A percentile compares a stretch with the other conserved stretches of the same genome.
These are phyloP conservation scores for Carallia pectinifolia DNA, from an alignment of 345 rosid species.

Conservation along the genomic window DNA sequence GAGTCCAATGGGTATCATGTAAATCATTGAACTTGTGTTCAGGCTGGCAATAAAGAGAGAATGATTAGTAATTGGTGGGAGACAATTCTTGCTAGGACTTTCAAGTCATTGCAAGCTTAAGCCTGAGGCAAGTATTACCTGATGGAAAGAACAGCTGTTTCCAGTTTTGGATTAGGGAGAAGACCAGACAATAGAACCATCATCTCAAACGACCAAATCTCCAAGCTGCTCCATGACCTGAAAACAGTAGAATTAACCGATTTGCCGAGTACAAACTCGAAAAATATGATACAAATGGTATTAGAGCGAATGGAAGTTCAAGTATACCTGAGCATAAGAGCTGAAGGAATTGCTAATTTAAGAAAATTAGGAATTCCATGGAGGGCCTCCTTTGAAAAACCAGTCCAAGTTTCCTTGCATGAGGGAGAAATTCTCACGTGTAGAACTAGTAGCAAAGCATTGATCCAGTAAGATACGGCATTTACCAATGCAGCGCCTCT, in stretches of 20 bases:
- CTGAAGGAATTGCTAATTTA: conserved; percentile 44
- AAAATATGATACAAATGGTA: no score
- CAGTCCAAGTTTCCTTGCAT: conserved; percentile 38
- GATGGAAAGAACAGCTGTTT: conserved; percentile 44
- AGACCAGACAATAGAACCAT: conserved; percentile 43
- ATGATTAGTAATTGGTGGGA: neutral
- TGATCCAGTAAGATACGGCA: conserved; percentile 39
- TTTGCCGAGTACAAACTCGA: no score
- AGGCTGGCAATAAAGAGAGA: conserved; percentile 16
- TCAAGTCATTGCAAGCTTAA: neutral
- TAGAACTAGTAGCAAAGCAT: conserved; percentile 23
- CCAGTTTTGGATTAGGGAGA: conserved; percentile 42
- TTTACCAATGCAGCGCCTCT: conserved; percentile 53
- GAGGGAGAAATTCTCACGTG: conserved; percentile 34
- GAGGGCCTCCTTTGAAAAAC: conserved; percentile 35
- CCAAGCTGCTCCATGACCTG: conserved; percentile 30
- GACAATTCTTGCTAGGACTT: neutral
- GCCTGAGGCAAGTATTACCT: conserved; percentile 34
- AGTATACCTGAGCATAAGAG: conserved; percentile 43
- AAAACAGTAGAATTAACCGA: no score
- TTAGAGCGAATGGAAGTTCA: neutral
- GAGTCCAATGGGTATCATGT: conserved; percentile 28
- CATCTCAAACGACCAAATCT: conserved; percentile 45
- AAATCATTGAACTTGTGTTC: conserved; percentile 13
- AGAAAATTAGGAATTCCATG: conserved; percentile 20